Evolutionary conservation across 2,329 filamentous ascomycete species (phyloP).

Genomic region (Mycosphaerella sp.): DNA sequence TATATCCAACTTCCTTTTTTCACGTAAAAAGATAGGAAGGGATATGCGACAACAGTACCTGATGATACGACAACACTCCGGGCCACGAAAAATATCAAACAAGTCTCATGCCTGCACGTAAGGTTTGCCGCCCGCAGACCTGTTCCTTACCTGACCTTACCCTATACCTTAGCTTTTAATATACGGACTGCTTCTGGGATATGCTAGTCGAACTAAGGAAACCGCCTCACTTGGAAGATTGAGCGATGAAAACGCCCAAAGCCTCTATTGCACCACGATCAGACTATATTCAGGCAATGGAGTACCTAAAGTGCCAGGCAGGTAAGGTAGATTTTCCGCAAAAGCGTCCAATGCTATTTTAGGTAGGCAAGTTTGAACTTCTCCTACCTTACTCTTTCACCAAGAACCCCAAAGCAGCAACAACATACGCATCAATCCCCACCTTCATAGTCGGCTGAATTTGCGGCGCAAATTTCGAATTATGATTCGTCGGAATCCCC

Average conservation of each 20-base stretch:
- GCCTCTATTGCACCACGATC: background rate
- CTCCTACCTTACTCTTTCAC: slow-evolving; percentile 11
- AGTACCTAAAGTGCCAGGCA: background rate
- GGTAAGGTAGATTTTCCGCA: background rate
- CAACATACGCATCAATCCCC: slow-evolving; percentile 40
- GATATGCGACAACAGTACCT: background rate
- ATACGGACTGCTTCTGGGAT: too few relatives aligned
- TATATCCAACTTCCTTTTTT: slow-evolving; percentile 3
- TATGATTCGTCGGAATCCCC: slow-evolving; percentile 55
- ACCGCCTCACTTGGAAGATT: too few relatives aligned
- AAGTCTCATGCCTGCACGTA: background rate
- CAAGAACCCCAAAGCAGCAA: slow-evolving; percentile 34
- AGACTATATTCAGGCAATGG: background rate
- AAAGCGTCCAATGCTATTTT: too few relatives aligned
- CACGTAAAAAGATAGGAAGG: slow-evolving; percentile 6
- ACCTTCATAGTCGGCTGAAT: slow-evolving; percentile 52
- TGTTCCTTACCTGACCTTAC: too few relatives aligned
- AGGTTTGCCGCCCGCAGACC: too few relatives aligned
- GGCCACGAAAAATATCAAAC: background rate
- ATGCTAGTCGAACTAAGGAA: too few relatives aligned
- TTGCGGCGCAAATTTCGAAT: slow-evolving; percentile 52
- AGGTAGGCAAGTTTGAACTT: too few relatives aligned
- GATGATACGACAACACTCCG: slow-evolving; percentile 2
- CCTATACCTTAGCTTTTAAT: too few relatives aligned
- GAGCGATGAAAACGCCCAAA: background rate